Base-by-base conservation (phyloP, 768 basidiomycete species). In the Suillus decipiens region DNA sequence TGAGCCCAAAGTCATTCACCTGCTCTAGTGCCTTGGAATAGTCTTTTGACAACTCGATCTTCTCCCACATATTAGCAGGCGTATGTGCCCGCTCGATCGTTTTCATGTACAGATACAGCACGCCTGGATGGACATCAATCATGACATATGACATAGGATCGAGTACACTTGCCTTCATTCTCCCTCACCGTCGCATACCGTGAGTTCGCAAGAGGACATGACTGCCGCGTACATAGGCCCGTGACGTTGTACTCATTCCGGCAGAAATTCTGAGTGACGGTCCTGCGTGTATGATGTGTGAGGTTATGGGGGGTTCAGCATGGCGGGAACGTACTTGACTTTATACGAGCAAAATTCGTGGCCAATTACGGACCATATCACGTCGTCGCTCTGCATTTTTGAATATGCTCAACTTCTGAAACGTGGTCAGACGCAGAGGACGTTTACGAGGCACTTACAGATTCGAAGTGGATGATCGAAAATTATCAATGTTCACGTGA, bases 181-280 rank as follows among this genome's bases (percentile, higher is more conserved):
- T 99, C 97, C 66, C 97, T 83, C 5, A 99, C 95, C n/a, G 97
- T 99, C 8, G 97, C 96, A 76, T 99, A 99, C 65, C 94, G 82
- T 24, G 96, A 96, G 73, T 99, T 99, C 5, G 97, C 97, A n/a
- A 99, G 79, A 0, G 97, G 97, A 79, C 97, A 99, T 55, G 95
- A 95, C 71, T 96, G 94, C 61, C 96, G 82, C 72, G 87, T 93
- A 77, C 97, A 99, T 68, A 99, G 83, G 24, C 97, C 97, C 12
- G 96, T 96, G 33, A 98, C 90, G 76, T 99, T 99, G 82, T 97
- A 98, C 79, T 97, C 95, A 76, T 99, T 99, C 60, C 96, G 83
- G 78, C 97, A 99, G 79, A 99, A 99, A 74, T 97, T 98, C 77
- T 99, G 96, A 2, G 95, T 97, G 2, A 87, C 81, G 1, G 96